Percentiles rank a stretch among this genome's conserved stretches.
Evolutionary conservation across 202 grass and related monocot genomes (phyloP).

Genomic region (Eragrostis tef): DNA sequence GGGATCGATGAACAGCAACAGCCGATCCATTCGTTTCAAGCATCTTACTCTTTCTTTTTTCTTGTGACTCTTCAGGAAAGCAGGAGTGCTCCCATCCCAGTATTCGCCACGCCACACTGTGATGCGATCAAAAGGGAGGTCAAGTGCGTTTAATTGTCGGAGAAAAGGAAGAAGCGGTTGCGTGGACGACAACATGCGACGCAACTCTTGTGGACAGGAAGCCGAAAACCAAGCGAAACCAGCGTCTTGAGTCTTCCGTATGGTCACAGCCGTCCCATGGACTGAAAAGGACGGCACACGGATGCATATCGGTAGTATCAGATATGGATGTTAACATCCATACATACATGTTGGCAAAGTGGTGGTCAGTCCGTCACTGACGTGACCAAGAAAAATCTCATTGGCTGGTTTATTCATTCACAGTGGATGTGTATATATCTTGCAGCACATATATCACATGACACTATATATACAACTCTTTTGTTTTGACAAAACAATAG

Average conservation of each 20-base stretch:
- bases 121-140: constrained; percentile 10
- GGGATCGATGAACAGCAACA: neutral
- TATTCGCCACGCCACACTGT: neutral
- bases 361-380: constrained; percentile 1
- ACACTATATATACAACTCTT: neutral
- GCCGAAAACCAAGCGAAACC: neutral
- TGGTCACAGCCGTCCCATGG: constrained; percentile 24
- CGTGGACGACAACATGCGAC: constrained; percentile 27
- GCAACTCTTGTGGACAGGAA: neutral
- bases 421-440: neutral
- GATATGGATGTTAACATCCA: constrained; percentile 36
- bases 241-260: constrained; percentile 2
- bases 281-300: constrained; percentile 39
- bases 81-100: neutral
- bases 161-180: constrained; percentile 45
- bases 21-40: neutral
- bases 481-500: too few relatives aligned
- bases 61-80: constrained; percentile 22
- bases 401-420: neutral
- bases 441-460: neutral
- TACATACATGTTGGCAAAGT: constrained; percentile 15
- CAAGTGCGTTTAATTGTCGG: constrained; percentile 43
- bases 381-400: neutral
- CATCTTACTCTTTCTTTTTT: neutral
- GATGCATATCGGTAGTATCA: neutral